These are phyloP conservation scores for Alternaria triticimaculans DNA, from an alignment of 2,329 filamentous ascomycete genomes.

Conservation along the genomic window DNA sequence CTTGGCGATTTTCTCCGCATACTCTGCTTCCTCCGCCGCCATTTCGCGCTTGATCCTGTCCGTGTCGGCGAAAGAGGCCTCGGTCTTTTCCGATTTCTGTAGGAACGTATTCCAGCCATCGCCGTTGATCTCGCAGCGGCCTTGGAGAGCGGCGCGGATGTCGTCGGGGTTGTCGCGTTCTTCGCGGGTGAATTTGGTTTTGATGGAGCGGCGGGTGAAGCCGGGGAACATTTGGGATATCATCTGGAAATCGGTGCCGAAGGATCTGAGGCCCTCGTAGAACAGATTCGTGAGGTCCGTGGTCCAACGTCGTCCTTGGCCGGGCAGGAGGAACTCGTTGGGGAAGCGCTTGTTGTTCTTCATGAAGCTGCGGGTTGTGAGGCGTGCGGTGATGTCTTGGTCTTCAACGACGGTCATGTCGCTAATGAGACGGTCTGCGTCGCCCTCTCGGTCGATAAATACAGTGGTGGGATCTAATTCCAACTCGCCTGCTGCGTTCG, in stretches of 20 bases:
- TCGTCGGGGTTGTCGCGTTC: constrained; percentile 70
- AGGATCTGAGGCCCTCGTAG: constrained; percentile 76
- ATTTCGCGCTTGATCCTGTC: constrained; percentile 43
- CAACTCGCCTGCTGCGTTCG: constrained; percentile 70
- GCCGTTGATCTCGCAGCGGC: constrained; percentile 40
- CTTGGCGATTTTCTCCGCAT: constrained; percentile 45
- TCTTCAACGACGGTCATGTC: constrained; percentile 71
- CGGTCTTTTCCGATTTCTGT: constrained; percentile 34
- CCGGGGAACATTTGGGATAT: constrained; percentile 78
- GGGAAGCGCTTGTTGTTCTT: constrained; percentile 63
- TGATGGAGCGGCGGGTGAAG: constrained; percentile 75
- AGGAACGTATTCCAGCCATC: constrained; percentile 52
- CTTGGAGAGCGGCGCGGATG: constrained; percentile 68
- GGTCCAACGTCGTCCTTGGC: constrained; percentile 65
- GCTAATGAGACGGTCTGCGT: constrained; percentile 62
- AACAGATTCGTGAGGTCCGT: constrained; percentile 75
- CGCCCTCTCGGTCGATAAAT: constrained; percentile 71
- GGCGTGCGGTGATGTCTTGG: constrained; percentile 76
- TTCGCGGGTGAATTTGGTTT: constrained; percentile 83
- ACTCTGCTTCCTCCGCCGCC: constrained; percentile 30
- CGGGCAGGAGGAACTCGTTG: constrained; percentile 52
- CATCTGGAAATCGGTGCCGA: constrained; percentile 83
- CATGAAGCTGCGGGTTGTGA: constrained; percentile 73
- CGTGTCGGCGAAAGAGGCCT: constrained; percentile 48
- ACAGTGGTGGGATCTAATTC: constrained; percentile 73